Evolutionary conservation across 2,329 filamentous ascomycete genomes (phyloP), one percentile per base, ranked within the genome.

Genomic region (Sclerotinia borealis): DNA sequence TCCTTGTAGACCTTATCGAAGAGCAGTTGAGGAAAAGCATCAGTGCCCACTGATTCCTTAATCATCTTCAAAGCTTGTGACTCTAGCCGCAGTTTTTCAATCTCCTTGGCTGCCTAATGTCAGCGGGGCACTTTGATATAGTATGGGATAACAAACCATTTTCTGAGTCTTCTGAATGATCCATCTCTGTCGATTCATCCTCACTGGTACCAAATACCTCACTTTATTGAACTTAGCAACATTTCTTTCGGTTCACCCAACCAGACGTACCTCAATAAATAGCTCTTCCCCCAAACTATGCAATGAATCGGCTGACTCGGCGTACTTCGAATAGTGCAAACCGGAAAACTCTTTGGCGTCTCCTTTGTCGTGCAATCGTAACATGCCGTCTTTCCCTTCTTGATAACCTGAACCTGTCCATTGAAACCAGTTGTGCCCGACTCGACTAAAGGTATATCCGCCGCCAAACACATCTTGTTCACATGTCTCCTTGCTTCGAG

Each of bases 251-350:
- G 45, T 11, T 13, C 5, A 27, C 25, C 34, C 31, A 31, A 8
- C 9, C 27, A 25, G 41, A 67, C 73, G 65, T 72, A 79, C 81
- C 92, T 95, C 65, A 99, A 84, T 10, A 99, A 82, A 75, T 98
- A 99, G 75, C 92, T 96, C 78, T 98, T 99, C 25, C 85, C 93
- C 95, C 95, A 99, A 2, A 99, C 93, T 66, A 99, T 99, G 78
- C 95, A 98, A 77, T 99, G 95, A 49, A 99, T 98, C 0, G 93
- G 91, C 72, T 98, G 93, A 68, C 90, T 96, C 0, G 95, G 95
- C 0, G 93, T 99, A 75, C 92, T 97, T 75, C 95, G 86, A 71
- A 99, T 98, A 1, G 95, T 99, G 79, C 95, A 99, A 48, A 98
- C 93, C 1, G 95, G 93, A 73, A 96, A 98, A 1, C 89, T 90